Evolutionary conservation across 306 rosid genomes (phyloP), one percentile per base, ranked within the genome.

Genomic region (Clitoria ternatea): DNA sequence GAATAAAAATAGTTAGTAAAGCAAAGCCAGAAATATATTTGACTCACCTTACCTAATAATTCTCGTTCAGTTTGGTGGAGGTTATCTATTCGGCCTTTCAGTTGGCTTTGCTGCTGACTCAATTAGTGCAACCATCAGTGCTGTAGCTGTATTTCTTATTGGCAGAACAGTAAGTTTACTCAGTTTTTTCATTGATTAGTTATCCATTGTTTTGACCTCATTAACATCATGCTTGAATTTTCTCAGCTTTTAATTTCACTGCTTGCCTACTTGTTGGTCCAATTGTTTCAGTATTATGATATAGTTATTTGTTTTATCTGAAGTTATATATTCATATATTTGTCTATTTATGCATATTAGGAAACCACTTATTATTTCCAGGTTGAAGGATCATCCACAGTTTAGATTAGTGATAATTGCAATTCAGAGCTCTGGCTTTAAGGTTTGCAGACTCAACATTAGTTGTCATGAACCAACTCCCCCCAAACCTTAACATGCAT

Each of bases 321-420:
- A 48, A 33, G 29, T 55, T 73, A 19, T 60, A n/a, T 37, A 57
- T 48, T 69, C 72, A 48, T 43, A 8, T 61, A 40, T 44, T 72
- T 77, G 66, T 69, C 68, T 39, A 49, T 79, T 7, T 66, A 14
- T 75, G 74, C 91, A 94, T 96, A 83, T 91, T 74, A 95, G 91
- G 60, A 86, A 47, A 78, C 68, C 99, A 52, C 80, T 80, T 75
- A 91, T 94, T 62, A 61, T 83, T 63, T 87, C 97, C 52, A 89
- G 75, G 86, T 75, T 94, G 86, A 94, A 89, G 88, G 96, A 94
- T 81, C 89, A 89, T 80, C 97, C 96, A n/a, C 89, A 82, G 78
- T 94, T 94, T 53, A 82, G 57, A 67, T 80, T 83, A 37, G 91
- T 89, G 67, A 90, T 88, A 26, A 83, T 94, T 84, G 99, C 97